These are phyloP conservation scores for Teunomyces barrocoloradensis DNA, from an alignment of 805 yeast genomes.

Conservation along the genomic window DNA sequence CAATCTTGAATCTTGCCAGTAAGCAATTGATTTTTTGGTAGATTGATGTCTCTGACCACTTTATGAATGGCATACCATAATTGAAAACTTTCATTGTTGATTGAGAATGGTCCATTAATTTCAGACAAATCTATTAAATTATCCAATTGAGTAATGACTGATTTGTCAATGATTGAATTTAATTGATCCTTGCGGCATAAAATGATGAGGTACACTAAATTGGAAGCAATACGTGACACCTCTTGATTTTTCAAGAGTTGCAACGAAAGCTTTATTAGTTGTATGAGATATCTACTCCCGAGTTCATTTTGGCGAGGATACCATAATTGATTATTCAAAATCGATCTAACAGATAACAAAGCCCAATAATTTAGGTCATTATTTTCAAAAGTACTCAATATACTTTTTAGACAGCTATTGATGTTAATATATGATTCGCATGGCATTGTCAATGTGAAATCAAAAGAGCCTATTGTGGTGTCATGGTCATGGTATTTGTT, in stretches of 20 bases:
- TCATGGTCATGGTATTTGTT: background rate
- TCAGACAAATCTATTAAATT: constrained; percentile 53
- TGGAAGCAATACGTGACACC: constrained; percentile 29
- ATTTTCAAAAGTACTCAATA: constrained; percentile 21
- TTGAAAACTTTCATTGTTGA: constrained; percentile 46
- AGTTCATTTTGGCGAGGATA: background rate
- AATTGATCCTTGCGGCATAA: constrained; percentile 9
- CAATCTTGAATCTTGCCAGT: constrained; percentile 43
- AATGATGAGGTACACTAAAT: constrained; percentile 21
- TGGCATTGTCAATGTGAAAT: background rate
- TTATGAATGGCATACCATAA: constrained; percentile 52
- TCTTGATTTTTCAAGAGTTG: constrained; percentile 32
- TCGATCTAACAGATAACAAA: constrained; percentile 18
- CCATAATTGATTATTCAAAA: constrained; percentile 8
- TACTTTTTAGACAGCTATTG: constrained; percentile 13
- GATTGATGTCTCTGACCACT: constrained; percentile 32
- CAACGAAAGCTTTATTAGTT: constrained; percentile 32
- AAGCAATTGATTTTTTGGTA: constrained; percentile 24
- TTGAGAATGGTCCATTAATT: constrained; percentile 55
- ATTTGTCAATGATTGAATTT: constrained; percentile 29
- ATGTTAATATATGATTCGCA: constrained; percentile 4
- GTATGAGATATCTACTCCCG: constrained; percentile 10
- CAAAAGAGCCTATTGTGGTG: background rate
- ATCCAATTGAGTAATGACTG: constrained; percentile 46
- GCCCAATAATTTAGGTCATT: constrained; percentile 23